Evolutionary conservation across 2,329 filamentous ascomycete species (phyloP), one percentile per base, ranked within the genome.

Genomic region (Alternaria arborescens): DNA sequence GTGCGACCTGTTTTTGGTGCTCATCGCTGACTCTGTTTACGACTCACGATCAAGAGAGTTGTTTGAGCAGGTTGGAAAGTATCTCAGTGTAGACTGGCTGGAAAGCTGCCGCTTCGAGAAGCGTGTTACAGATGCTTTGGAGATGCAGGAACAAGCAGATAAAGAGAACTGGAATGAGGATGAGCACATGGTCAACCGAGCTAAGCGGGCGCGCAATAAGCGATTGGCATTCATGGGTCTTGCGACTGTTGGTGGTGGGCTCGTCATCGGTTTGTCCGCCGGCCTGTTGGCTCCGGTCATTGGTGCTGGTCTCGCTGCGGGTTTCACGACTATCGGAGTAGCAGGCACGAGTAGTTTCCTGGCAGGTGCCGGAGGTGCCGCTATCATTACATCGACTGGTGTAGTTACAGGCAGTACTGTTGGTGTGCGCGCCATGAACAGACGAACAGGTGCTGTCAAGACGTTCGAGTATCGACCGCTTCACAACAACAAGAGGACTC

Each of bases 161-260:
- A 96, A 94, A 72, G 95, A 99, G 80, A 97, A 94, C 65, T 99
- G 95, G 95, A 96, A 97, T 68, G 95, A 99, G 77, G 90, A 95
- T 11, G 92, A 96, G 66, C 93, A 98, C 76, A 93, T 98, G 85
- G 93, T 97, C 77, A 87, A 84, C 60, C 88, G 95, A 47, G 87
- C 92, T 52, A 97, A 97, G 77, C 82, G 88, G 73, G 92, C 92
- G 1, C 83, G 94, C 61, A 97, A 91, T 76, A 88, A 88, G 68
- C 89, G 94, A 71, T 93, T 97, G 73, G 89, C 97, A 76, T 91
- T 97, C 82, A 97, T 99, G 94, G 95, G 95, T 10, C 83, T 99
- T 57, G 96, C 95, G 26, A 99, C 95, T 0, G 95, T 98, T 8
- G 95, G 95, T 56, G 95, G 95, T 63, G 92, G 94, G 53, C 84